Conservation (phyloP, 768 basidiomycete genomes). For the Saitozyma podzolica region DNA sequence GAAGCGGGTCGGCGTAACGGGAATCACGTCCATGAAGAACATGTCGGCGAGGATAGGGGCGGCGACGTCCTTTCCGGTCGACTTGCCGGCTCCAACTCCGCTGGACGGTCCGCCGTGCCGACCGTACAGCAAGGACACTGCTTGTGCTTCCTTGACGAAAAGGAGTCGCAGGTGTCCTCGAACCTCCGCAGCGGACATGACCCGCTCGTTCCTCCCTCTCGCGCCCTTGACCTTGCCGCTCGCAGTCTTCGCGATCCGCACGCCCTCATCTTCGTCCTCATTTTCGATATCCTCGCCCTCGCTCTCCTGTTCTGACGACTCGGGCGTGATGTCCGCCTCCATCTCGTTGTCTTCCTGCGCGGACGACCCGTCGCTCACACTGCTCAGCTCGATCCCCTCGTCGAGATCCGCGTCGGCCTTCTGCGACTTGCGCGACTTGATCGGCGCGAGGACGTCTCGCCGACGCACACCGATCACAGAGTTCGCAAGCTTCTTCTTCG, state of each 20-base stretch:
- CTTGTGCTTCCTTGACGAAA: constrained; percentile 76
- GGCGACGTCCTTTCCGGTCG: background rate
- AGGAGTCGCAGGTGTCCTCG: constrained; percentile 87
- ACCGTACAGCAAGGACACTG: constrained; percentile 85
- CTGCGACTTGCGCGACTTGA: constrained; percentile 13
- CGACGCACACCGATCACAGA: constrained; percentile 61
- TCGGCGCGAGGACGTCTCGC: constrained; percentile 63
- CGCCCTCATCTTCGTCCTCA: constrained; percentile 56
- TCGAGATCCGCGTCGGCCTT: constrained; percentile 33
- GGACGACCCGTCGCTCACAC: constrained; percentile 27
- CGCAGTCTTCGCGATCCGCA: constrained; percentile 57
- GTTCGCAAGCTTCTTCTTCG: constrained; percentile 71
- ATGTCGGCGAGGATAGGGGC: constrained; percentile 68
- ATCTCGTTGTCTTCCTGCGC: constrained; percentile 45
- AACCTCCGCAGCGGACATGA: constrained; percentile 87
- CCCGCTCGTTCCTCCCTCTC: constrained; percentile 83
- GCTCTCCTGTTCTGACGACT: constrained; percentile 47
- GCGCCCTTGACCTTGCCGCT: constrained; percentile 73
- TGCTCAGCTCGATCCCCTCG: constrained; percentile 55
- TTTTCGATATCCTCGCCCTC: constrained; percentile 59
- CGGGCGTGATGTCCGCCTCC: constrained; percentile 36
- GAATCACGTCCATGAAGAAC: constrained; percentile 92
- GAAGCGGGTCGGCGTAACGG: constrained; percentile 92
- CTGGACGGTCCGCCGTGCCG: constrained; percentile 77
- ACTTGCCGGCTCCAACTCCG: constrained; percentile 30